Conservation (phyloP, 176 grass and related monocot genomes). For the Musa acuminata region DNA sequence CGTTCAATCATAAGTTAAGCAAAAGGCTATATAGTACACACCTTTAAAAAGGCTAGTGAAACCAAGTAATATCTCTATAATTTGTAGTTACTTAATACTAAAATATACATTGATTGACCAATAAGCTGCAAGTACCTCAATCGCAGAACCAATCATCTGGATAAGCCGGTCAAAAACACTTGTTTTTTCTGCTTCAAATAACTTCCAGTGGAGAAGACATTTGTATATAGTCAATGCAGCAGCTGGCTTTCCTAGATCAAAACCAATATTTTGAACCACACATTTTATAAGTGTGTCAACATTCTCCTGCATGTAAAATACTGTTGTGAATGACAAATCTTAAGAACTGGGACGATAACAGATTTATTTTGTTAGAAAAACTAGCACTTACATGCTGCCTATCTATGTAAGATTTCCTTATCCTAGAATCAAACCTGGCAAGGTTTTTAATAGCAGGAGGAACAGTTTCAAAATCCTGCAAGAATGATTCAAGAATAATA, state of each 20-base stretch:
- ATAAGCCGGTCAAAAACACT: slow-evolving; percentile 73
- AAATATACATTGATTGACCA: background rate
- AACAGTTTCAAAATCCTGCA: slow-evolving; percentile 63
- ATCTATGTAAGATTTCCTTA: slow-evolving; percentile 63
- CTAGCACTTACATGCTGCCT: slow-evolving; percentile 55
- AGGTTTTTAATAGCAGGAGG: slow-evolving; percentile 52
- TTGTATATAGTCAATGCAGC: slow-evolving; percentile 88
- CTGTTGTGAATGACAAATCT: background rate
- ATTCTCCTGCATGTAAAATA: slow-evolving; percentile 51
- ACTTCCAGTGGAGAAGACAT: slow-evolving; percentile 92
- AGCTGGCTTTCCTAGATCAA: slow-evolving; percentile 69
- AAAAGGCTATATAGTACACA: too few relatives aligned
- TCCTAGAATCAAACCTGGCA: slow-evolving; percentile 35
- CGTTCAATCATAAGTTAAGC: too few relatives aligned
- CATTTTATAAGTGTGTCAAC: slow-evolving; percentile 73
- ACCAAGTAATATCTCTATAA: too few relatives aligned
- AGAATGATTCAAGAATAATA: slow-evolving; percentile 36
- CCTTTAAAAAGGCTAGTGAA: too few relatives aligned
- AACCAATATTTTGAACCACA: slow-evolving; percentile 61
- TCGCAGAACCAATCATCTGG: slow-evolving; percentile 83
- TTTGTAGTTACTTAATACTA: too few relatives aligned
- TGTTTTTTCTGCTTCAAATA: slow-evolving; percentile 89
- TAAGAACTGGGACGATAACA: background rate
- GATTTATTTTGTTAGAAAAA: background rate
- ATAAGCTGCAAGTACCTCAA: slow-evolving; percentile 48